phyloP scores from a whole-genome alignment of 169 alveolate species.

The Plasmodium falciparum region DNA sequence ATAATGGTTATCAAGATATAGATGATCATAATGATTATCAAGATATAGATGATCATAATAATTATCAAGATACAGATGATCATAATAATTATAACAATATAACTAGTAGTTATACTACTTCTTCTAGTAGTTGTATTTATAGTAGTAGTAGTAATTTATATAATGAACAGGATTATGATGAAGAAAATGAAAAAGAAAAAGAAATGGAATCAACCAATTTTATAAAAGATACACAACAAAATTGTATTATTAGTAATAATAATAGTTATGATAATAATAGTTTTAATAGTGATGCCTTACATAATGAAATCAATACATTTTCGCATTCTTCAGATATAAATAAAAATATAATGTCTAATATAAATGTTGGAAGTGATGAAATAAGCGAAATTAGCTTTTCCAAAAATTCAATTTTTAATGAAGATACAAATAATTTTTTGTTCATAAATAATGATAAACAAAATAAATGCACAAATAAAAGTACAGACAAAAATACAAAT shows the following conservation, averaged over 20 bases:
- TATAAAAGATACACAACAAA: neutral
- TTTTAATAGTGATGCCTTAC: neutral
- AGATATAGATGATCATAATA: too few relatives aligned
- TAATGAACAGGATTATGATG: too few relatives aligned
- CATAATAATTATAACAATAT: too few relatives aligned
- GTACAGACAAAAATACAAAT: too few relatives aligned
- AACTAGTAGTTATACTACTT: too few relatives aligned
- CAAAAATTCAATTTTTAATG: neutral
- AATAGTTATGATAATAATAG: neutral
- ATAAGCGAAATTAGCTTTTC: conserved; percentile 27
- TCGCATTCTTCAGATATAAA: neutral
- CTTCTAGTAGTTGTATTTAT: too few relatives aligned
- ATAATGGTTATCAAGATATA: too few relatives aligned
- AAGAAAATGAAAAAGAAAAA: too few relatives aligned
- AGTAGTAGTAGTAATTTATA: too few relatives aligned
- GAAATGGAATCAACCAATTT: too few relatives aligned
- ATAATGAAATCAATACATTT: neutral
- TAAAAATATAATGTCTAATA: neutral
- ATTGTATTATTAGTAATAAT: neutral
- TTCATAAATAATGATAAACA: neutral
- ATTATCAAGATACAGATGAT: too few relatives aligned
- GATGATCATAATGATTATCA: too few relatives aligned
- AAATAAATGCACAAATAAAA: neutral
- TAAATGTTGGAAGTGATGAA: neutral
- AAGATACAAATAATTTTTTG: neutral